Evolutionary conservation across 768 basidiomycete species (phyloP).

Genomic region (Lactifluus volemus): DNA sequence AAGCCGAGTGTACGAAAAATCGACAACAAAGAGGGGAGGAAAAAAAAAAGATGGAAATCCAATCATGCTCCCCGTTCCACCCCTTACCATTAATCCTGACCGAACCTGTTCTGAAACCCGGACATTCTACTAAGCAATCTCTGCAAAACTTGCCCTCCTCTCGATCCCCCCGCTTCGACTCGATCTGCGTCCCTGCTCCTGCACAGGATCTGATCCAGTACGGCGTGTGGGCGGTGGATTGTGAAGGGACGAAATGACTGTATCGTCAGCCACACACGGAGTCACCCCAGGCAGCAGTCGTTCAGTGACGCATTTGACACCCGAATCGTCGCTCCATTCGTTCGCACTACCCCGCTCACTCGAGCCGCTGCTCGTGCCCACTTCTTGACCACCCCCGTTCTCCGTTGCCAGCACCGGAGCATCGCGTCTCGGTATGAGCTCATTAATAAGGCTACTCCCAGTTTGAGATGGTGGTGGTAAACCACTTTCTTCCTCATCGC

Average conservation of each 20-base stretch:
- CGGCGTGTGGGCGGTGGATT: slow-evolving; percentile 1
- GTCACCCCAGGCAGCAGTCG: neutral
- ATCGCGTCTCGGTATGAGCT: slow-evolving; percentile 20
- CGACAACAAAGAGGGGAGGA: no score
- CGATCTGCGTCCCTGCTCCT: slow-evolving; percentile 1
- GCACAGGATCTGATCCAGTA: slow-evolving; percentile 3
- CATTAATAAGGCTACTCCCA: slow-evolving; percentile 25
- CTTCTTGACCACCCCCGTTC: neutral
- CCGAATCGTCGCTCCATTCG: neutral
- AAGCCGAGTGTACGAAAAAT: no score
- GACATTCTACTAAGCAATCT: neutral
- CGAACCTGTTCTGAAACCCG: no score
- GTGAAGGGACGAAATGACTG: neutral
- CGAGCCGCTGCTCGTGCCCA: neutral
- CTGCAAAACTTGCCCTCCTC: neutral
- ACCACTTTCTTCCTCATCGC: slow-evolving; percentile 27
- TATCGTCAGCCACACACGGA: neutral
- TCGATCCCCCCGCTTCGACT: neutral
- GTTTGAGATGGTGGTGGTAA: slow-evolving; percentile 33
- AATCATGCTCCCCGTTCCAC: neutral
- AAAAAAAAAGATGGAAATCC: neutral
- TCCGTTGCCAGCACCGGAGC: neutral
- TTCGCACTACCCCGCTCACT: neutral
- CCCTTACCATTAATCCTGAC: neutral
- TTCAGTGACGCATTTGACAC: slow-evolving; percentile 1